A percentile compares a stretch with the other conserved stretches of the same genome.
These are phyloP conservation scores for Hemisphaericaspora subhashii DNA, from an alignment of 1,139 yeast genomes.

Conservation along the genomic window DNA sequence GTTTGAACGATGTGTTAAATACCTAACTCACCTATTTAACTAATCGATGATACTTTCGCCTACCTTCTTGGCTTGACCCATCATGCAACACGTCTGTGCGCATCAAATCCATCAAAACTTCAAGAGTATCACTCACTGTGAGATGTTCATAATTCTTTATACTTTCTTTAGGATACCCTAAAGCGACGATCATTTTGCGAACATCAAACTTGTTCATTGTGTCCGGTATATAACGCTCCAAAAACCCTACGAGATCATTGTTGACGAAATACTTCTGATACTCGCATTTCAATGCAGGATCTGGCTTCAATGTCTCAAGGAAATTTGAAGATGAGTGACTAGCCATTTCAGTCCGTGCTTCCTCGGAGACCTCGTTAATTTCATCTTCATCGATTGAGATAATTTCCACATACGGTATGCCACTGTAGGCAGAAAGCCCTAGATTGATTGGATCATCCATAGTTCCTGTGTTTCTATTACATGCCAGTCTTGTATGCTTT, in stretches of 20 bases:
- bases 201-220: slow-evolving; percentile 52
- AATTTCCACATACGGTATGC: not conserved
- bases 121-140: slow-evolving; percentile 16
- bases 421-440: not conserved
- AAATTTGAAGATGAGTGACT: not conserved
- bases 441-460: too few relatives aligned
- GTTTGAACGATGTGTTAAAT: too few relatives aligned
- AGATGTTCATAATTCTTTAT: slow-evolving; percentile 11
- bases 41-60: too few relatives aligned
- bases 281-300: slow-evolving; percentile 9
- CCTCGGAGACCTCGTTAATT: not conserved
- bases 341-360: slow-evolving; percentile 1
- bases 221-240: slow-evolving; percentile 54
- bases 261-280: slow-evolving; percentile 50
- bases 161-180: slow-evolving; percentile 35
- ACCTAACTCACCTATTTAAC: too few relatives aligned
- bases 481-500: too few relatives aligned
- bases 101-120: slow-evolving; percentile 18
- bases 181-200: slow-evolving; percentile 38
- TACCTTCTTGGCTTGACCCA: too few relatives aligned
- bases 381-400: not conserved
- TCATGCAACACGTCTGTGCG: slow-evolving; percentile 12
- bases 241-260: slow-evolving; percentile 55
- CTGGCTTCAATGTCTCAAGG: slow-evolving; percentile 7
- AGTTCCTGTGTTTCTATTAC: too few relatives aligned